Evolutionary conservation across 371 early-diverging fungal species (phyloP), one percentile per base, ranked within the genome.

Genomic region (Rhizomucor miehei): DNA sequence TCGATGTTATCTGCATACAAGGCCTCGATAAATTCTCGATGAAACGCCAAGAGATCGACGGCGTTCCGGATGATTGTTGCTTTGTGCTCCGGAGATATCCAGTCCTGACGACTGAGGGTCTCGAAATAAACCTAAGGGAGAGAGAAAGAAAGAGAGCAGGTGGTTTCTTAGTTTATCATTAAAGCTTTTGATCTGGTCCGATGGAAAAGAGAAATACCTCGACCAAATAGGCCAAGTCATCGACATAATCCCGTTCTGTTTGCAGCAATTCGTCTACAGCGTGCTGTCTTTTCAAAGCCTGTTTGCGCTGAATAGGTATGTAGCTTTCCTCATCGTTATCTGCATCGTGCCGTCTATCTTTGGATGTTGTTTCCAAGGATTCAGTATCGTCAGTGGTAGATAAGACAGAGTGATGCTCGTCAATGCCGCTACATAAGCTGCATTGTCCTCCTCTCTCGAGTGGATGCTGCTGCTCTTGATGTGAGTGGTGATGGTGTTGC

Each of bases 191-290:
- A 24, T 23, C n/a, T 23, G 8, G 9, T 23, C 29, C 29, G 46
- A 25, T 25, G 12, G 43, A 35, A 37, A 16, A 19, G 35, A 48
- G 12, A 54, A 24, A 14, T 72, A 71, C 78, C 57, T 78, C 59
- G 20, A 72, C 68, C 39, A 78, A 50, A 24, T 67, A 56, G 29
- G 44, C 52, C 11, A 78, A 54, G 46, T 78, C 71, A 17, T 55
- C 41, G 13, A 75, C 73, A 40, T 78, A 78, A 43, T 70, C 75
- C 6, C 66, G 62, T 54, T 78, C 78, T 16, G 78, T 78, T 40
- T 74, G 69, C 21, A 72, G 20, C 5, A 78, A 44, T 49, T 78
- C 78, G 41, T 68, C 52, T 24, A 74, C 66, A 8, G 75, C 78
- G 59, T 70, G 73, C n/a, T 51, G 44, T 16, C 71, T 60, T 9